A percentile compares a stretch with the other conserved stretches of the same genome.
phyloP scores from a whole-genome alignment of 148 eudicot species.

The Talinum fruticosum region DNA sequence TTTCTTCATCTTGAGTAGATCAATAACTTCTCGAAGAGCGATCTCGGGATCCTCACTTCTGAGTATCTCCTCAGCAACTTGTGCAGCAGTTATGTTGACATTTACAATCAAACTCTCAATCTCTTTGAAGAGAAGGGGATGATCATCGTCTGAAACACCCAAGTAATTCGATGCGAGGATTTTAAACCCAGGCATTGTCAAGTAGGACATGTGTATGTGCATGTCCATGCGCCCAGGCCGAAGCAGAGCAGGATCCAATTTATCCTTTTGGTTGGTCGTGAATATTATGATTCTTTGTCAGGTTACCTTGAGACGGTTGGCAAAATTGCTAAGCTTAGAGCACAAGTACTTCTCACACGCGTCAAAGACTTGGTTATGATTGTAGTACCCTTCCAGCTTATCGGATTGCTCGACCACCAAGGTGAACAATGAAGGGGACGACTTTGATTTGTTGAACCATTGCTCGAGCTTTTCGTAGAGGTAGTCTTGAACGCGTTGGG shows the following conservation, averaged over 20 bases:
- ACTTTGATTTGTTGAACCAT: slow-evolving; percentile 20
- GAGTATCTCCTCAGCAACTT: slow-evolving; percentile 57
- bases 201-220: slow-evolving; percentile 55
- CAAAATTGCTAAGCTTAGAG: slow-evolving; percentile 22
- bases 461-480: slow-evolving; percentile 19
- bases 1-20: background rate
- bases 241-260: slow-evolving; percentile 43
- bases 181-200: slow-evolving; percentile 38
- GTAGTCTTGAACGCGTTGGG: slow-evolving; percentile 16
- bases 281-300: slow-evolving; percentile 39
- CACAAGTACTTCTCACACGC: slow-evolving; percentile 31
- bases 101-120: slow-evolving; percentile 33
- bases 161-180: slow-evolving; percentile 46
- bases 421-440: slow-evolving; percentile 22
- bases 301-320: slow-evolving; percentile 26
- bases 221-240: slow-evolving; percentile 56
- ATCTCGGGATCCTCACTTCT: slow-evolving; percentile 37
- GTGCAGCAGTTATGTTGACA: slow-evolving; percentile 45
- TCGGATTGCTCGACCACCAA: slow-evolving; percentile 27
- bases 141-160: slow-evolving; percentile 21
- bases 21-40: slow-evolving; percentile 26
- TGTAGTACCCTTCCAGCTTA: slow-evolving; percentile 8
- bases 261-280: slow-evolving; percentile 50
- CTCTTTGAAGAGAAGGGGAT: slow-evolving; percentile 26
- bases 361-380: slow-evolving; percentile 23